Evolutionary conservation across 208 protist species (phyloP), one percentile per base, ranked within the genome.

Genomic region (Wallacemonas collosoma): DNA sequence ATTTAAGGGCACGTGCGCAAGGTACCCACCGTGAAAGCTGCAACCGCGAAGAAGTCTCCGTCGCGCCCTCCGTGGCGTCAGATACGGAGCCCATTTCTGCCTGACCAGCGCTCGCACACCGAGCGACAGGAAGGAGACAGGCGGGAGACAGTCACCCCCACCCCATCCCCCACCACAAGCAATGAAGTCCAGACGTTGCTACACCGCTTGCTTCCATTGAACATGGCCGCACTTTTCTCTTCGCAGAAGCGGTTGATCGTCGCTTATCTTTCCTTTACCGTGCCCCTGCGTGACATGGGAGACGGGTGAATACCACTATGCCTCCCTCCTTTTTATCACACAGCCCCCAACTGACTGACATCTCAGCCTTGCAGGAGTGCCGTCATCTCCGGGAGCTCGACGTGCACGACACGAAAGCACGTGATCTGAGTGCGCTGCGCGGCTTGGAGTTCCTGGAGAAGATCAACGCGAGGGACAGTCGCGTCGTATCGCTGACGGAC

Each of bases 1-100:
- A 17, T 69, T 12, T 1, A 69, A 12, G 64, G 64, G 3, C 45
- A 69, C 50, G 48, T 47, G 3, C 14, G 4, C 36, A 57, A 69
- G 12, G 9, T 4, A 12, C 26, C 54, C 15, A 4, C 14, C 47
- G n/a, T 15, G 41, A 45, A 45, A 41, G 7, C 50, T 36, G 54
- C 15, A 40, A 2, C 12, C 45, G 36, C 41, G 17, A 51, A 26
- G 41, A 67, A 47, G 51, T 53, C 40, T 5, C 44, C 15, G 40
- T 9, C 15, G 26, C 26, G 53, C 5, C 12, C 26, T n/a, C 44
- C 51, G 2, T 17, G 41, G 45, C 6, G 35, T 60, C 35, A 50
- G 65, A 40, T 50, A 55, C 15, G 38, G 63, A 50, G 47, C 68
- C 73, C 26, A 72, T 63, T 35, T 15, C 60, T 12, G 60, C 40